Conservation (phyloP, 129 eudicot species). For the Chrysanthemum lavandulifolium region DNA sequence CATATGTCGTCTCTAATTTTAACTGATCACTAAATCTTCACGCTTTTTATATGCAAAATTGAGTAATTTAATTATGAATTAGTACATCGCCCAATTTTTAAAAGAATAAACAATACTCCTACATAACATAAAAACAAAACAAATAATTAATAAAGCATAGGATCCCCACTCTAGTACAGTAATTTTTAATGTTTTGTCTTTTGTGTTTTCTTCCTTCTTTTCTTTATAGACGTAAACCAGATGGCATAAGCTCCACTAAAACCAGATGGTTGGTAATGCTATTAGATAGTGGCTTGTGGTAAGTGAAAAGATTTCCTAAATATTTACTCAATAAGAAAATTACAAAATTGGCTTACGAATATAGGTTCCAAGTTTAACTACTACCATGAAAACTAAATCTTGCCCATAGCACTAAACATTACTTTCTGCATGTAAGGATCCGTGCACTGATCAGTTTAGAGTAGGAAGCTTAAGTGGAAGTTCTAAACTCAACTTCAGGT, state of each 20-base stretch:
- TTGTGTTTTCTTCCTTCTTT: no score
- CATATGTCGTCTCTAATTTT: no score
- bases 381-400: conserved; percentile 9
- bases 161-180: no score
- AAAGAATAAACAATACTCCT: no score
- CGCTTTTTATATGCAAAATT: no score
- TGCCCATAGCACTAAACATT: conserved; percentile 13
- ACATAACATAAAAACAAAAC: no score
- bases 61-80: no score
- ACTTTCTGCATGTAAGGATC: conserved; percentile 15
- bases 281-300: not conserved
- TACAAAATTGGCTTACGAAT: conserved; percentile 30
- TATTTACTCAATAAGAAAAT: conserved; percentile 20
- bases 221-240: not conserved
- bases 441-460: not conserved
- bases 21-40: no score
- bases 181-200: no score
- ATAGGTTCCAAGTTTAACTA: conserved; percentile 3
- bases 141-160: no score
- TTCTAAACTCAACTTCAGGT: not conserved
- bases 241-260: not conserved
- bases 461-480: not conserved
- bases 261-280: conserved; percentile 4
- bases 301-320: conserved; percentile 16
- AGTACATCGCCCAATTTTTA: no score